Conservation (phyloP, 306 rosid genomes). For the Arachis hypogaea region DNA sequence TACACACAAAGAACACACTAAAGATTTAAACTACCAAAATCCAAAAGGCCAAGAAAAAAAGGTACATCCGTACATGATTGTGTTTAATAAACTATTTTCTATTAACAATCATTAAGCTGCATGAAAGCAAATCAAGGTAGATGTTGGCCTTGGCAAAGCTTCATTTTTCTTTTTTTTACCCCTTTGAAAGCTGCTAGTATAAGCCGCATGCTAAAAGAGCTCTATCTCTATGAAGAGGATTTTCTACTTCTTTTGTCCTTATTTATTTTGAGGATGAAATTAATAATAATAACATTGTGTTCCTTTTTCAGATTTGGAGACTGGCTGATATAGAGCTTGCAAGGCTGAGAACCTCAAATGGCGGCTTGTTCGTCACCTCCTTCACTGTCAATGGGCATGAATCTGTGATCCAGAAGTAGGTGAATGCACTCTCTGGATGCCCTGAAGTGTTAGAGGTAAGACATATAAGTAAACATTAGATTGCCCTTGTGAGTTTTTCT, state of each 20-base stretch:
- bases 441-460: slow-evolving; percentile 46
- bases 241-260: slow-evolving; percentile 17
- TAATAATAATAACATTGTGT: slow-evolving; percentile 15
- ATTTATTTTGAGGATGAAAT: slow-evolving; percentile 32
- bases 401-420: slow-evolving; percentile 96
- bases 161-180: neutral
- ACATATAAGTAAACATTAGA: neutral
- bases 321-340: slow-evolving; percentile 80
- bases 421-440: slow-evolving; percentile 68
- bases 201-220: slow-evolving; percentile 35
- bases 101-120: neutral
- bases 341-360: slow-evolving; percentile 91
- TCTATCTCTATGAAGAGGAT: slow-evolving; percentile 22
- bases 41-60: neutral
- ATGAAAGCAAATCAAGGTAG: slow-evolving; percentile 14
- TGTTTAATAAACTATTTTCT: slow-evolving; percentile 7
- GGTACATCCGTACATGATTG: neutral
- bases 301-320: slow-evolving; percentile 60
- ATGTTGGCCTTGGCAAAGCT: slow-evolving; percentile 10
- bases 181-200: slow-evolving; percentile 21
- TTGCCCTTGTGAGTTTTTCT: neutral
- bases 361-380: slow-evolving; percentile 69
- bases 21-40: slow-evolving; percentile 23
- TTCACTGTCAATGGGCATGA: slow-evolving; percentile 85
- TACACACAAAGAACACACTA: neutral